Evolutionary conservation across 139 green algal genomes (phyloP).

Genomic region (Nannochloris sp.): DNA sequence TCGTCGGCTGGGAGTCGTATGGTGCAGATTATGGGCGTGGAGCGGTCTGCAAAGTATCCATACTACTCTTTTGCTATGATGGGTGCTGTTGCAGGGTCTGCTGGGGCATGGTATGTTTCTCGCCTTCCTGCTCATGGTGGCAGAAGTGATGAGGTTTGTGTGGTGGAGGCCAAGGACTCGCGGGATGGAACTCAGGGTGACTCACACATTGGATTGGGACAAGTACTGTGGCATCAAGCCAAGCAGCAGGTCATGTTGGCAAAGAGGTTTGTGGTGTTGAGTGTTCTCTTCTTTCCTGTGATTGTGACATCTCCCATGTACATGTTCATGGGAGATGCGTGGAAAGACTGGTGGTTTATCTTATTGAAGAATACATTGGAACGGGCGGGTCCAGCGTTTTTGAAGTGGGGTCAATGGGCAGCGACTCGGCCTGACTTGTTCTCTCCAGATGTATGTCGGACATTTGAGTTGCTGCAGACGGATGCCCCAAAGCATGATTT

Average conservation of each 20-base stretch:
- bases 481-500: constrained; percentile 63
- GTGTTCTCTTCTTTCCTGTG: constrained; percentile 48
- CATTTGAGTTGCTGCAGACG: constrained; percentile 59
- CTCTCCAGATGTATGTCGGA: constrained; percentile 16
- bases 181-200: no score
- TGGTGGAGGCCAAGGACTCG: no score
- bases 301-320: constrained; percentile 23
- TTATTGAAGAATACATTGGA: constrained; percentile 73
- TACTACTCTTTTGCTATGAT: no score
- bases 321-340: neutral
- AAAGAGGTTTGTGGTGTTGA: constrained; percentile 44
- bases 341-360: constrained; percentile 43
- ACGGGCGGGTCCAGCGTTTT: constrained; percentile 63
- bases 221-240: constrained; percentile 24
- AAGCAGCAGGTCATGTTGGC: constrained; percentile 30
- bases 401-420: constrained; percentile 88
- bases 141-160: neutral
- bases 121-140: neutral
- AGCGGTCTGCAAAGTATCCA: no score
- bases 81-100: neutral
- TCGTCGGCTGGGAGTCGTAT: no score
- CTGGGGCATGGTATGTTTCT: neutral
- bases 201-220: neutral
- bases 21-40: no score
- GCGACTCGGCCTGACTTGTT: constrained; percentile 67